A percentile compares a stretch with the other conserved stretches of the same genome.
These are phyloP conservation scores for Agarophyton chilense DNA, from an alignment of 23 red algal genomes.

Conservation along the genomic window DNA sequence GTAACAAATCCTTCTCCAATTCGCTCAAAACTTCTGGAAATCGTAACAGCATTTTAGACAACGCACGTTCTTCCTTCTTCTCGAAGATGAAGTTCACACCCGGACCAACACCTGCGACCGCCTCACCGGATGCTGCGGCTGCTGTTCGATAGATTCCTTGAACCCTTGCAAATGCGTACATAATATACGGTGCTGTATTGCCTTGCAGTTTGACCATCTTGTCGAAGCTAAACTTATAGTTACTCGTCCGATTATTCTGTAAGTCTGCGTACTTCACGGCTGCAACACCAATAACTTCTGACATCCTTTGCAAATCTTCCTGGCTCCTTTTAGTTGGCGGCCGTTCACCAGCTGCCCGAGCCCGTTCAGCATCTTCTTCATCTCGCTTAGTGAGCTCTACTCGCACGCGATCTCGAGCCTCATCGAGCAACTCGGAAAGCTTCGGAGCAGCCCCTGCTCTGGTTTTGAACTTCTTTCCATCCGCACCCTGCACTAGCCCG, in stretches of 20 bases:
- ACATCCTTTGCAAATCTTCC: conserved; percentile 72
- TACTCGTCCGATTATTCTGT: conserved; percentile 81
- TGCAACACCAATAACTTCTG: conserved; percentile 82
- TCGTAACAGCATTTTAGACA: conserved; percentile 79
- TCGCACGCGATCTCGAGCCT: conserved; percentile 78
- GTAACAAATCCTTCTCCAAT: conserved; percentile 89
- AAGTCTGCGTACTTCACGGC: conserved; percentile 99
- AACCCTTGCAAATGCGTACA: conserved; percentile 93
- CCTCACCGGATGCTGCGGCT: conserved; percentile 41
- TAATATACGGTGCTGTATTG: conserved; percentile 97
- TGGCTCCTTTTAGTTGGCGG: conserved; percentile 46
- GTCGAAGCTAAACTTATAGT: conserved; percentile 98
- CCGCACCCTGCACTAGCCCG: conserved; percentile 93
- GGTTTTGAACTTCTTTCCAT: conserved; percentile 99
- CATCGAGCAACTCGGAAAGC: conserved; percentile 91
- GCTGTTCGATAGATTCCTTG: conserved; percentile 93
- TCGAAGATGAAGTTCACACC: conserved; percentile 63
- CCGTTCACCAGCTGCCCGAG: conserved; percentile 67
- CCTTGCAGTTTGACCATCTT: conserved; percentile 98
- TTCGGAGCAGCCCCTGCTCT: conserved; percentile 89
- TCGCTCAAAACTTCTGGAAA: conserved; percentile 82
- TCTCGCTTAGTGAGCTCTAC: conserved; percentile 71
- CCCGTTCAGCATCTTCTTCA: conserved; percentile 72
- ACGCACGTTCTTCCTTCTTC: conserved; percentile 72
- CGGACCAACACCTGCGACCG: conserved; percentile 10